phyloP scores from a whole-genome alignment of 2,329 filamentous ascomycete species.

The Lecanicillium sp. region DNA sequence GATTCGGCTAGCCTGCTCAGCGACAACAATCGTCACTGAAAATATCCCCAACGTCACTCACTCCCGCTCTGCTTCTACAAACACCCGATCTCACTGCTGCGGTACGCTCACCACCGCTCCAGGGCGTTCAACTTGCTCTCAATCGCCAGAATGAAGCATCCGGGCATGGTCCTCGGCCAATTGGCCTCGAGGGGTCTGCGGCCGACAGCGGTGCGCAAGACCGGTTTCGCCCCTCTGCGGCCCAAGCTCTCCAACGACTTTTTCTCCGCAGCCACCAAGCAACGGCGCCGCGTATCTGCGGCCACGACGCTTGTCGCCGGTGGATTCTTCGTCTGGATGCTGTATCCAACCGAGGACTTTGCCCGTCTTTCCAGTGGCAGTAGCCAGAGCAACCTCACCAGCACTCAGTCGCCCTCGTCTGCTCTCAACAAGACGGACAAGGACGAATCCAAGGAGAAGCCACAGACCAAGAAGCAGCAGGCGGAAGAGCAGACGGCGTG shows the following conservation, averaged over 20 bases:
- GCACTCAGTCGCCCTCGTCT: too few relatives aligned
- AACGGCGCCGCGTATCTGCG: constrained; percentile 6
- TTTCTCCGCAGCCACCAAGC: constrained; percentile 3
- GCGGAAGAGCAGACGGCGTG: constrained; percentile 33
- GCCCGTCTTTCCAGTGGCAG: constrained; percentile 25
- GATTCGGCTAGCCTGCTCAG: not conserved
- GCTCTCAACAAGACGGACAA: not conserved
- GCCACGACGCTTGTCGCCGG: constrained; percentile 26
- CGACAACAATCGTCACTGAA: not conserved
- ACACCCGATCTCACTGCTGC: not conserved
- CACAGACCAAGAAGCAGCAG: constrained; percentile 13
- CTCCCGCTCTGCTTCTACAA: not conserved
- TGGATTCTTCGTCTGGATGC: constrained; percentile 36
- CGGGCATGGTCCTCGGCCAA: constrained; percentile 2
- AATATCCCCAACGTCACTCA: not conserved
- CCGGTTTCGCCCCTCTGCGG: not conserved
- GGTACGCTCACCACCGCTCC: not conserved
- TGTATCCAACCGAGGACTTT: constrained; percentile 40
- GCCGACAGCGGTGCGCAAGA: not conserved
- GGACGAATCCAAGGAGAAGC: not conserved
- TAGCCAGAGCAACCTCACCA: not conserved
- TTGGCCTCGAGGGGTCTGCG: constrained; percentile 11
- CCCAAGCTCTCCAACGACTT: constrained; percentile 6
- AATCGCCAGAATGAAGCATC: constrained; percentile 5
- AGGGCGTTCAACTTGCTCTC: not conserved